Evolutionary conservation across 2,329 filamentous ascomycete species (phyloP).

Genomic region (Mycosphaerella sp.): DNA sequence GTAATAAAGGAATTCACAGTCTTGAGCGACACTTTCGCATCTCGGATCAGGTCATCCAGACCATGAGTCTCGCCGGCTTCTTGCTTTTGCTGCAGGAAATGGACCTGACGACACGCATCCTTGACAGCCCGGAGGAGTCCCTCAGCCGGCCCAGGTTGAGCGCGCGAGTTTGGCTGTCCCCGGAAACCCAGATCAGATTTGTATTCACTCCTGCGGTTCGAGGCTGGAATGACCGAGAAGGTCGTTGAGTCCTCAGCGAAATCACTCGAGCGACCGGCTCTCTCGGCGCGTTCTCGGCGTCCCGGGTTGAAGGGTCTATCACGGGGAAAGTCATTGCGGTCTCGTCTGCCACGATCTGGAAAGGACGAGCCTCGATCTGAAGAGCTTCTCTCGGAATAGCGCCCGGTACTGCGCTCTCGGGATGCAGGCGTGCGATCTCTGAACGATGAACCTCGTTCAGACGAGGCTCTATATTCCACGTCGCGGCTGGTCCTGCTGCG

Average conservation of each 20-base stretch:
- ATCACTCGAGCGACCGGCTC: background rate
- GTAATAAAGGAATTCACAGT: conserved; percentile 13
- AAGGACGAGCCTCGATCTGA: background rate
- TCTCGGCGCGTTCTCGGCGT: conserved; percentile 1
- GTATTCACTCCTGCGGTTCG: background rate
- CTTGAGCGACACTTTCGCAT: conserved; percentile 10
- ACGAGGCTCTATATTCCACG: background rate
- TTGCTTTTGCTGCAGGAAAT: conserved; percentile 18
- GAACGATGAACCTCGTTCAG: background rate
- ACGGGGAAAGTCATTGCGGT: background rate
- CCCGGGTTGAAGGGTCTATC: conserved; percentile 1
- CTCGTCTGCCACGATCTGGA: background rate
- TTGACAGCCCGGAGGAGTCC: conserved; percentile 15
- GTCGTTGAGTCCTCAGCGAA: background rate
- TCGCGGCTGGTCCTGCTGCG: background rate
- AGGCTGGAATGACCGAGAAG: conserved; percentile 2
- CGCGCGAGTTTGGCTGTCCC: conserved; percentile 4
- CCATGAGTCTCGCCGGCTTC: conserved; percentile 14
- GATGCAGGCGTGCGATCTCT: background rate
- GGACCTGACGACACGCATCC: conserved; percentile 16
- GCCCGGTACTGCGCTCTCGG: background rate
- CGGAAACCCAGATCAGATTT: background rate
- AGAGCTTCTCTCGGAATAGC: background rate
- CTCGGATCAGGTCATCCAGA: conserved; percentile 11
- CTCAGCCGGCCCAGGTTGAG: conserved; percentile 2